Conservation (phyloP, 495 filamentous ascomycete genomes). For the Emericellopsis terricola region DNA sequence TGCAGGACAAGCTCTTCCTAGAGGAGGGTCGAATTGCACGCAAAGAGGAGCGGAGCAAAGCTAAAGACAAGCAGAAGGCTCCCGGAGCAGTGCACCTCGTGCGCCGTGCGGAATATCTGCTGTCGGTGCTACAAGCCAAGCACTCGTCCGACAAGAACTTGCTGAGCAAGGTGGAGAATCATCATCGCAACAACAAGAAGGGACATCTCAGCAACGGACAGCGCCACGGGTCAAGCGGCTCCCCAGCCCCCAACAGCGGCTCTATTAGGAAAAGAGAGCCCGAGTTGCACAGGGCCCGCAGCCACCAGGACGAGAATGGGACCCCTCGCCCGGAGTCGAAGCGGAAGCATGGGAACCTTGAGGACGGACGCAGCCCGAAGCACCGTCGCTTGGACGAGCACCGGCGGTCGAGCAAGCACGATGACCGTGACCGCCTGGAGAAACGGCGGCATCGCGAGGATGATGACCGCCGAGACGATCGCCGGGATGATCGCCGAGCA, state of each 20-base stretch:
- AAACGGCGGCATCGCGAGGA: conserved; percentile 11
- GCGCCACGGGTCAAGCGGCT: conserved; percentile 33
- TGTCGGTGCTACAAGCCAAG: conserved; percentile 74
- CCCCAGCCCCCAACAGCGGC: conserved; percentile 31
- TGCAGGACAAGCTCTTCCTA: conserved; percentile 86
- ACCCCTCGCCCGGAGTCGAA: conserved; percentile 24
- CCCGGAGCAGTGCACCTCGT: conserved; percentile 94
- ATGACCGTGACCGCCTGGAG: not conserved
- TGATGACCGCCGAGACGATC: conserved; percentile 15
- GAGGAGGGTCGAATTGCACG: conserved; percentile 97
- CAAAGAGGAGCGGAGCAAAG: conserved; percentile 74
- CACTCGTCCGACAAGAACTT: conserved; percentile 50
- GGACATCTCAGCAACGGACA: conserved; percentile 28
- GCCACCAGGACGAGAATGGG: conserved; percentile 24
- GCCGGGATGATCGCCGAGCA: conserved; percentile 4
- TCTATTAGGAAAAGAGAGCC: conserved; percentile 23
- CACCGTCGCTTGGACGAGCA: conserved; percentile 17
- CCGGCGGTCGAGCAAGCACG: conserved; percentile 9
- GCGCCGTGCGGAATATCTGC: conserved; percentile 80
- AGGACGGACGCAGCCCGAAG: conserved; percentile 15
- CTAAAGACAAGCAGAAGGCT: conserved; percentile 68
- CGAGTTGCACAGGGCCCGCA: conserved; percentile 16
- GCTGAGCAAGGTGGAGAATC: conserved; percentile 72
- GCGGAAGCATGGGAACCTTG: conserved; percentile 17
- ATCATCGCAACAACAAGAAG: conserved; percentile 74